phyloP scores from a whole-genome alignment of 306 rosid genomes.

The Inga laurina region DNA sequence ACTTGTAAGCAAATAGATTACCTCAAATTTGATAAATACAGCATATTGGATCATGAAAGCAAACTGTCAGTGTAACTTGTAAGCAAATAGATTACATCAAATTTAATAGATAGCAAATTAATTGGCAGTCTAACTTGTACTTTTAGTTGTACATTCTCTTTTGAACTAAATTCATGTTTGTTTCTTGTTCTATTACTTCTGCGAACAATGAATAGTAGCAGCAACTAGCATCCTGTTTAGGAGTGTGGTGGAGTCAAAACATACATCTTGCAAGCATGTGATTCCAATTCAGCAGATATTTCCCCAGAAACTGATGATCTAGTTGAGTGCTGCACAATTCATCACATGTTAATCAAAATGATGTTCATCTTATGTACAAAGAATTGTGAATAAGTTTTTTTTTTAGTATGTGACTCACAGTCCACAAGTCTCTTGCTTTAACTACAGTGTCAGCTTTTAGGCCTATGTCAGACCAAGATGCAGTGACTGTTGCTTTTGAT shows the following conservation, averaged over 20 bases:
- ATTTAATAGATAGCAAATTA: not conserved
- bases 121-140: not conserved
- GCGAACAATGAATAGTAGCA: not conserved
- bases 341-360: slow-evolving; percentile 1
- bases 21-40: not conserved
- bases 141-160: not conserved
- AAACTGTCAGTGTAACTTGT: not conserved
- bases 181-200: not conserved
- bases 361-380: not conserved
- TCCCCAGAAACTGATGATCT: slow-evolving; percentile 29
- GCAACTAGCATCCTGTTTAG: not conserved
- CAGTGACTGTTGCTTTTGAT: slow-evolving; percentile 54
- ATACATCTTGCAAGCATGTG: slow-evolving; percentile 73
- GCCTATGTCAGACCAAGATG: slow-evolving; percentile 62
- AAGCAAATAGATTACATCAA: not conserved
- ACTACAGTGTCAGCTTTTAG: slow-evolving; percentile 36
- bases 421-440: slow-evolving; percentile 60
- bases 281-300: slow-evolving; percentile 45
- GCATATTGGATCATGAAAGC: not conserved
- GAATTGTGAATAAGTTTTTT: not conserved
- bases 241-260: slow-evolving; percentile 51
- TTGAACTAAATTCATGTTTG: not conserved
- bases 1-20: not conserved
- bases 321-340: slow-evolving; percentile 56
- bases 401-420: slow-evolving; percentile 30